Evolutionary conservation across 305 asterid genomes (phyloP).

Genomic region (Plantago lanceolata): DNA sequence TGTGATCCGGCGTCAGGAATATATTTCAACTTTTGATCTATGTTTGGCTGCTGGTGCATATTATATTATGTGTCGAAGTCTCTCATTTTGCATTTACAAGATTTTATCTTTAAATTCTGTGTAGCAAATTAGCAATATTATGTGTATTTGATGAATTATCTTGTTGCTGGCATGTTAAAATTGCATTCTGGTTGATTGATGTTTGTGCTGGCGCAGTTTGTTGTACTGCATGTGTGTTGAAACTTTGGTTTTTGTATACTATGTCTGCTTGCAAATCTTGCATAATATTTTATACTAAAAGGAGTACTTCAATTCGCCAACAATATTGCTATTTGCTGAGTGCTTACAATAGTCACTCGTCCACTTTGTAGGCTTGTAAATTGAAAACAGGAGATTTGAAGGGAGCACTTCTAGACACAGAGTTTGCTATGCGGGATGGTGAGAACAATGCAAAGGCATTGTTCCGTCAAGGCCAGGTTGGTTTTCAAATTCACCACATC

Average conservation of each 20-base stretch:
- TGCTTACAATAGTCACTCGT: neutral
- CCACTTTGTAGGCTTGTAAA: conserved; percentile 50
- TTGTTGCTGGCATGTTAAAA: no score
- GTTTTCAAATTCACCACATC: conserved; percentile 3
- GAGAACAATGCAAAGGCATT: conserved; percentile 63
- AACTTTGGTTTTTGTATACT: neutral
- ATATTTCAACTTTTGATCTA: no score
- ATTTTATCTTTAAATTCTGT: no score
- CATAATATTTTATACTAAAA: neutral
- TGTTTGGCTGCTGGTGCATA: no score
- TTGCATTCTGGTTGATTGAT: no score
- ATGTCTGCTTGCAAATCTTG: neutral
- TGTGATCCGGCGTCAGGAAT: no score
- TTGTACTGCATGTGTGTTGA: no score
- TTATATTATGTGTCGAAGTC: no score
- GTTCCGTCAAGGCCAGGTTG: conserved; percentile 64
- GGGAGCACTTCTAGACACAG: conserved; percentile 84
- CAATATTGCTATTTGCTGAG: neutral
- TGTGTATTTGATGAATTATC: no score
- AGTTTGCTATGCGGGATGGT: conserved; percentile 59
- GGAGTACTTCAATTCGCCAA: neutral
- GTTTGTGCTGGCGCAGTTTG: no score
- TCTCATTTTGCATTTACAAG: no score
- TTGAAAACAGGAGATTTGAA: conserved; percentile 54
- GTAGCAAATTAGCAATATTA: no score